phyloP scores from a whole-genome alignment of 306 rosid genomes.

The Crotalaria pallida region DNA sequence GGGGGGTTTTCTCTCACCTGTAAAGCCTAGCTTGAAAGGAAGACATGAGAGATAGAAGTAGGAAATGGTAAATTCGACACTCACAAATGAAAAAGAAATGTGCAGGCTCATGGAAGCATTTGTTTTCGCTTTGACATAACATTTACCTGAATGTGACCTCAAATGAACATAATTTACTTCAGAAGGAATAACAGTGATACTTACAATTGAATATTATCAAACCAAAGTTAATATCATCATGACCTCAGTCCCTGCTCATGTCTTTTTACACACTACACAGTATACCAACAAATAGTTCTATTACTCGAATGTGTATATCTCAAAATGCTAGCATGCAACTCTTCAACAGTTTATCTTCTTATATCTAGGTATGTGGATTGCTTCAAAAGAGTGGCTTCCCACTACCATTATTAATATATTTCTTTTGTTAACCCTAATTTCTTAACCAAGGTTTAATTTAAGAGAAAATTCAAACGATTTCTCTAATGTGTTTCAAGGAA shows the following conservation, averaged over 20 bases:
- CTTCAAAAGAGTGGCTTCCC: neutral
- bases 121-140: neutral
- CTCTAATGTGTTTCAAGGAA: too few species aligned
- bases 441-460: too few species aligned
- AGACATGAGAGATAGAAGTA: neutral
- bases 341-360: neutral
- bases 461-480: too few species aligned
- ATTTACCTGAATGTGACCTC: neutral
- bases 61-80: neutral
- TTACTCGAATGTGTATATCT: constrained; percentile 1
- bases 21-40: neutral
- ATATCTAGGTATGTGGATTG: neutral
- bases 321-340: neutral
- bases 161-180: neutral
- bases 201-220: neutral
- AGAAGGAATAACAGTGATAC: neutral
- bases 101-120: neutral
- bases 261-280: constrained; percentile 8
- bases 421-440: constrained; percentile 31
- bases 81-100: neutral
- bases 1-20: neutral
- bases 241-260: neutral
- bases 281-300: neutral
- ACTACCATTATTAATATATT: neutral
- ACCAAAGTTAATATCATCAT: neutral